A percentile compares a stretch with the other conserved stretches of the same genome.
Conservation (phyloP, 176 grass and related monocot species). For the Luzula sylvatica region DNA sequence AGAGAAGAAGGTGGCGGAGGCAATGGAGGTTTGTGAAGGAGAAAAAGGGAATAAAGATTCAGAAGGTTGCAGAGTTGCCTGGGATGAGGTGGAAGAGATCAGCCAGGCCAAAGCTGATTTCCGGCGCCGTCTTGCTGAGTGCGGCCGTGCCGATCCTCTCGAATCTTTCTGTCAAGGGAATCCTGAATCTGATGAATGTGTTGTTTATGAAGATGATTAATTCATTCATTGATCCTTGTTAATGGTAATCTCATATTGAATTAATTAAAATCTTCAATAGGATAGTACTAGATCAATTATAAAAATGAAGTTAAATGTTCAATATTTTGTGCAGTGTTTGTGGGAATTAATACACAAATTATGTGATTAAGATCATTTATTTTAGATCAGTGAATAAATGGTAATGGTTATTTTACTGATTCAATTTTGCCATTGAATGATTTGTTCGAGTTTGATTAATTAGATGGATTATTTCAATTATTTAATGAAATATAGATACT, state of each 20-base stretch:
- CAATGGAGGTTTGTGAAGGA: conserved; percentile 42
- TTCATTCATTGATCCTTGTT: not conserved
- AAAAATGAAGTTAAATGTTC: too few relatives aligned
- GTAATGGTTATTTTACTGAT: too few relatives aligned
- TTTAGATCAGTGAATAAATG: too few relatives aligned
- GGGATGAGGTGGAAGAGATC: conserved; percentile 81
- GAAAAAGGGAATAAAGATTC: conserved; percentile 1
- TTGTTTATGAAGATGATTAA: conserved; percentile 41
- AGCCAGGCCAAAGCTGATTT: conserved; percentile 61
- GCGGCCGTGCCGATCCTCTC: conserved; percentile 40
- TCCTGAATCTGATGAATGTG: conserved; percentile 39
- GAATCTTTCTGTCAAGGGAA: conserved; percentile 52
- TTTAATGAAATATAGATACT: too few relatives aligned
- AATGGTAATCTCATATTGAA: not conserved
- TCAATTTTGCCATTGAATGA: too few relatives aligned
- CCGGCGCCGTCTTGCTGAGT: conserved; percentile 36
- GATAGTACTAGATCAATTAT: too few relatives aligned
- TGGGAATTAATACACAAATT: too few relatives aligned
- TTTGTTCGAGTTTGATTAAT: too few relatives aligned
- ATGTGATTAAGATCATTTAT: too few relatives aligned
- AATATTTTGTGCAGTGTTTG: too few relatives aligned
- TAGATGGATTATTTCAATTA: too few relatives aligned
- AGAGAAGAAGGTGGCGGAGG: conserved; percentile 73
- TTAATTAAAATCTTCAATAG: too few relatives aligned
- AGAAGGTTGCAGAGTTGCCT: conserved; percentile 46